phyloP scores from a whole-genome alignment of 495 filamentous ascomycete genomes.

The Penicillium salamii region DNA sequence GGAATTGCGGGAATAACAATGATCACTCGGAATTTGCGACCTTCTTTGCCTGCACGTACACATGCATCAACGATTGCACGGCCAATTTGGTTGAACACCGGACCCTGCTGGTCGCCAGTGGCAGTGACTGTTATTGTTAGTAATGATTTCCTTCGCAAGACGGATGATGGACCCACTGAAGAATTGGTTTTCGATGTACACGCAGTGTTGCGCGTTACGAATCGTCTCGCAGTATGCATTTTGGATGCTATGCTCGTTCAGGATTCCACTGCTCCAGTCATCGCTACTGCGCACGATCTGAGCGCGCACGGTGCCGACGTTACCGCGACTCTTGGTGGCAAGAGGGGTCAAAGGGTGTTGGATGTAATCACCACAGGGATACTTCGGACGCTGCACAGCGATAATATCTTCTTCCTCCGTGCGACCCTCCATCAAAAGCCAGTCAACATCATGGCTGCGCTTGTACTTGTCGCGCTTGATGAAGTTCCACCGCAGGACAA shows the following conservation, averaged over 20 bases:
- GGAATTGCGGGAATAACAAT: conserved; percentile 87
- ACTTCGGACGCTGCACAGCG: conserved; percentile 80
- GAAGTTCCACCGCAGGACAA: conserved; percentile 94
- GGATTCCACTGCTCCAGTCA: conserved; percentile 94
- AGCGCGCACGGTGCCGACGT: conserved; percentile 71
- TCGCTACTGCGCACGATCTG: conserved; percentile 83
- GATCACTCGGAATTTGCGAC: conserved; percentile 87
- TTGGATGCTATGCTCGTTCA: conserved; percentile 86
- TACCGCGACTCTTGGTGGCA: conserved; percentile 46
- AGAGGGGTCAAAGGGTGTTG: conserved; percentile 73
- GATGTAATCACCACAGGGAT: conserved; percentile 82
- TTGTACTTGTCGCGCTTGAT: conserved; percentile 98
- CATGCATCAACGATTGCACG: conserved; percentile 86
- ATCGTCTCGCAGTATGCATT: conserved; percentile 89
- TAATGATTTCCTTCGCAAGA: conserved; percentile 1
- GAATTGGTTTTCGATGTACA: conserved; percentile 98
- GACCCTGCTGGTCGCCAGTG: conserved; percentile 80
- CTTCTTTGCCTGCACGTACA: conserved; percentile 75
- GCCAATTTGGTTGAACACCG: conserved; percentile 85
- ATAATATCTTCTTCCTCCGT: conserved; percentile 77
- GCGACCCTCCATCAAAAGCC: conserved; percentile 80
- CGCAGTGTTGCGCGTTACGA: conserved; percentile 77
- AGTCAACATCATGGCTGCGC: conserved; percentile 72
- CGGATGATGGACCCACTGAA: conserved; percentile 55
- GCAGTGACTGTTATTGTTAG: conserved; percentile 63